Conservation (phyloP, 495 filamentous ascomycete genomes). For the Penicillium subrubescens region DNA sequence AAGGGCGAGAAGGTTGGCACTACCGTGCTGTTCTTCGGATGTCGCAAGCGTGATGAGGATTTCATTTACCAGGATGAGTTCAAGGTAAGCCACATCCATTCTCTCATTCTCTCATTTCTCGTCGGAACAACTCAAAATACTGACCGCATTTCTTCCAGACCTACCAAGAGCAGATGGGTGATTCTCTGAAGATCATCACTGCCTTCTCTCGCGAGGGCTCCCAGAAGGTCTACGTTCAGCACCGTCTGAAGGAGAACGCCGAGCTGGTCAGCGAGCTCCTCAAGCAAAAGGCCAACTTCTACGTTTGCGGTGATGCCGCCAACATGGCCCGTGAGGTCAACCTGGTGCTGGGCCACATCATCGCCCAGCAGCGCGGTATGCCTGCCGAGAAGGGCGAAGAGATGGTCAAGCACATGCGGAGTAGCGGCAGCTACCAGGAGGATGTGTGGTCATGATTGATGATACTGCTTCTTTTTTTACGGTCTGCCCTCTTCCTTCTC, state of each 20-base stretch:
- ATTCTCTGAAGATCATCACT: conserved; percentile 82
- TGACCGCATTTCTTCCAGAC: conserved; percentile 52
- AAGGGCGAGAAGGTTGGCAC: conserved; percentile 84
- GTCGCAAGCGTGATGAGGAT: conserved; percentile 80
- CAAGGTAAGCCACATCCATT: conserved; percentile 65
- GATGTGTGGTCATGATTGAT: conserved; percentile 82
- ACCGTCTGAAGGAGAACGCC: conserved; percentile 80
- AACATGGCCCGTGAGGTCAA: conserved; percentile 99
- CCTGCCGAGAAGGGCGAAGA: conserved; percentile 87
- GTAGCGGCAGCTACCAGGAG: conserved; percentile 94
- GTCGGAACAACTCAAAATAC: background rate
- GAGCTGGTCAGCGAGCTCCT: conserved; percentile 86
- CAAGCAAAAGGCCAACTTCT: conserved; percentile 89
- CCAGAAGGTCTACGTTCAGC: conserved; percentile 97
- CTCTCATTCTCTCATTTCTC: background rate
- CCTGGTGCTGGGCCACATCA: conserved; percentile 77
- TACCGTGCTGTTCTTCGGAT: conserved; percentile 93
- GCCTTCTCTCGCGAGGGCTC: conserved; percentile 84
- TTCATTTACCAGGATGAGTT: conserved; percentile 92
- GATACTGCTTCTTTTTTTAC: conserved; percentile 20
- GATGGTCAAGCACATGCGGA: conserved; percentile 92
- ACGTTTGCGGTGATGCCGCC: conserved; percentile 96
- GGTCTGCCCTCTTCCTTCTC: conserved; percentile 14
- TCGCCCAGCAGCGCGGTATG: conserved; percentile 78
- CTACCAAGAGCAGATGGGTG: conserved; percentile 79